Evolutionary conservation across 2,329 filamentous ascomycete species (phyloP).

Genomic region (Aspergillus sp.): DNA sequence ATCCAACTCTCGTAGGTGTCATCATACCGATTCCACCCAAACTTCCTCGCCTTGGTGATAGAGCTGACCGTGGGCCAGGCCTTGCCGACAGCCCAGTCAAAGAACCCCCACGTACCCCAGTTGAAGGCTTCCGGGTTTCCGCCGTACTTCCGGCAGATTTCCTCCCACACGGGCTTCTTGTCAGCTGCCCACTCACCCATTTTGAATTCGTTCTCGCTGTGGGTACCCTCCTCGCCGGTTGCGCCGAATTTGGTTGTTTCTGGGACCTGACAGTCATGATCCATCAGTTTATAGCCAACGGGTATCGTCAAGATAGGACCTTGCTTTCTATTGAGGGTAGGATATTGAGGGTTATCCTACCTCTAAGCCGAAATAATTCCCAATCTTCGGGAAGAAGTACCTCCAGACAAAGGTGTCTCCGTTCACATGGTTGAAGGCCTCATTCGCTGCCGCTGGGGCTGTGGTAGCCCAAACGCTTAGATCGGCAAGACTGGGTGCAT

Average conservation of each 20-base stretch:
- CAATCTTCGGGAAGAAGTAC: conserved; percentile 23
- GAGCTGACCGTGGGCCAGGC: conserved; percentile 23
- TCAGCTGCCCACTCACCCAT: conserved; percentile 26
- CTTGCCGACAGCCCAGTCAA: conserved; percentile 23
- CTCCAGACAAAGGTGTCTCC: conserved; percentile 30
- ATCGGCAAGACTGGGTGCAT: conserved; percentile 28
- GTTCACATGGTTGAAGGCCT: conserved; percentile 30
- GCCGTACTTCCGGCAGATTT: conserved; percentile 21
- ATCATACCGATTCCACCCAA: conserved; percentile 22
- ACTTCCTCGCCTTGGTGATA: conserved; percentile 23
- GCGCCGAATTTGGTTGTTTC: neutral
- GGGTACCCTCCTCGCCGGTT: neutral
- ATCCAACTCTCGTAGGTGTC: conserved; percentile 23
- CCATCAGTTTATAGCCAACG: no score
- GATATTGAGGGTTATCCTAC: neutral
- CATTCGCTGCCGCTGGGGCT: conserved; percentile 21
- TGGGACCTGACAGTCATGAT: conserved; percentile 11
- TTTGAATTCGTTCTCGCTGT: conserved; percentile 14
- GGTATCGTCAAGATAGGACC: no score
- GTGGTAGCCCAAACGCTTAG: conserved; percentile 26
- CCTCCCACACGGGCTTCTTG: conserved; percentile 23
- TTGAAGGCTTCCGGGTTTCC: conserved; percentile 23
- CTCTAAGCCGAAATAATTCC: conserved; percentile 23
- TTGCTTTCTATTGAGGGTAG: no score
- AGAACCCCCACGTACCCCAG: conserved; percentile 27